These are phyloP conservation scores for Aspergillus viridinutans DNA, from an alignment of 2,329 filamentous ascomycete species.

Conservation along the genomic window DNA sequence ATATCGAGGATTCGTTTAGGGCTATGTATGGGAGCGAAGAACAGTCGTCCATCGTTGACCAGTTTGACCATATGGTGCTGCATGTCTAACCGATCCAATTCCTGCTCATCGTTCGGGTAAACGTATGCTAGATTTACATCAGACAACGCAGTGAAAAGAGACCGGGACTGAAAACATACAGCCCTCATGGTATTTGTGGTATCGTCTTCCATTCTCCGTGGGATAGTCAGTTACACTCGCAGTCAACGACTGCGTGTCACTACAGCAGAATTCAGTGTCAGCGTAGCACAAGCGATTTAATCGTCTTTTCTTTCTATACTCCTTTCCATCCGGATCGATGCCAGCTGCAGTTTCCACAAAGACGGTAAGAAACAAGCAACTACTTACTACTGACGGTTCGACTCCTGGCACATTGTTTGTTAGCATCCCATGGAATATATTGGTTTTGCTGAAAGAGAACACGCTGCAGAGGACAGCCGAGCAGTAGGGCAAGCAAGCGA, in stretches of 20 bases:
- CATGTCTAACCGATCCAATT: conserved; percentile 53
- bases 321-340: background rate
- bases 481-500: background rate
- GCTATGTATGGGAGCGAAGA: conserved; percentile 44
- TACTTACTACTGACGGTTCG: conserved; percentile 24
- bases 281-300: background rate
- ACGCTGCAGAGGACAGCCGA: background rate
- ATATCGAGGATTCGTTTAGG: conserved; percentile 52
- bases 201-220: conserved; percentile 39
- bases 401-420: conserved; percentile 21
- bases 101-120: conserved; percentile 52
- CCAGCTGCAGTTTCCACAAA: background rate
- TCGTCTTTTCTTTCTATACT: background rate
- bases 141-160: background rate
- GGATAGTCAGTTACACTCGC: conserved; percentile 43
- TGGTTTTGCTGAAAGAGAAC: background rate
- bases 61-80: conserved; percentile 53
- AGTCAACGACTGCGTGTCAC: conserved; percentile 42
- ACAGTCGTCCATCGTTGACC: conserved; percentile 43
- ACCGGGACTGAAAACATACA: conserved; percentile 22
- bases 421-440: conserved; percentile 16
- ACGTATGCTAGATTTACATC: conserved; percentile 30
- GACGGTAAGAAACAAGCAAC: background rate
- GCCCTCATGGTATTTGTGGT: conserved; percentile 45
- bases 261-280: conserved; percentile 12